Conservation (phyloP, 768 basidiomycete genomes). For the Epithele typhae region DNA sequence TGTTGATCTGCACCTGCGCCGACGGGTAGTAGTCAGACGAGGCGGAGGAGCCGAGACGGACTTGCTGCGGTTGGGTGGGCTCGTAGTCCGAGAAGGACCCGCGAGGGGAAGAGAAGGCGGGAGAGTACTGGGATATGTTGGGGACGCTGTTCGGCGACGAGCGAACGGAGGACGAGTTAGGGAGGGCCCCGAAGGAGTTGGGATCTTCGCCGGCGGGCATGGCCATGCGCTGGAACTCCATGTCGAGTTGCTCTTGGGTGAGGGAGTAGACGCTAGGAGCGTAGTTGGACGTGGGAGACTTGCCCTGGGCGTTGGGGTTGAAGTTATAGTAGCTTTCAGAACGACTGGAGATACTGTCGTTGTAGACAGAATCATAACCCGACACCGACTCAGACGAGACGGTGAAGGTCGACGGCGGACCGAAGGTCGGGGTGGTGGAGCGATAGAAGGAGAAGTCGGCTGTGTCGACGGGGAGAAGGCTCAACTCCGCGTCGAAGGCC, state of each 20-base stretch:
- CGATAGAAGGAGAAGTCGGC: conserved; percentile 54
- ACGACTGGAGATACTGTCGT: conserved; percentile 48
- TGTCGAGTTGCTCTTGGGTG: conserved; percentile 49
- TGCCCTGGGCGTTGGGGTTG: conserved; percentile 29
- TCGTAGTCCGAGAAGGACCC: conserved; percentile 68
- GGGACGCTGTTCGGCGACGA: conserved; percentile 48
- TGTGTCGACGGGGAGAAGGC: conserved; percentile 59
- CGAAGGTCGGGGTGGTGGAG: conserved; percentile 58
- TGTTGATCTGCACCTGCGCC: conserved; percentile 18
- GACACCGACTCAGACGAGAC: conserved; percentile 65
- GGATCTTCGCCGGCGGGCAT: conserved; percentile 41
- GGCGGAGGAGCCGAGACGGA: conserved; percentile 42
- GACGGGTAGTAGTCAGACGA: conserved; percentile 43
- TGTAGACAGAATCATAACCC: conserved; percentile 49
- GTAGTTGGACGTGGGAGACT: conserved; percentile 48
- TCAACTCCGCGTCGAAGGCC: conserved; percentile 53
- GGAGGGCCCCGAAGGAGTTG: conserved; percentile 45
- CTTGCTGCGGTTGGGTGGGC: conserved; percentile 40
- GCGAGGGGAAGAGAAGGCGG: conserved; percentile 29
- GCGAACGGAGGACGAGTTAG: conserved; percentile 39
- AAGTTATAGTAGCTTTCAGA: conserved; percentile 69
- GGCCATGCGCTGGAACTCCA: conserved; percentile 52
- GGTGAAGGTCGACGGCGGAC: conserved; percentile 76
- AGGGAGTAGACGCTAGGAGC: conserved; percentile 34
- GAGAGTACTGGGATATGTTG: conserved; percentile 23